Conservation (phyloP, 306 rosid species). For the Rosa rugosa region DNA sequence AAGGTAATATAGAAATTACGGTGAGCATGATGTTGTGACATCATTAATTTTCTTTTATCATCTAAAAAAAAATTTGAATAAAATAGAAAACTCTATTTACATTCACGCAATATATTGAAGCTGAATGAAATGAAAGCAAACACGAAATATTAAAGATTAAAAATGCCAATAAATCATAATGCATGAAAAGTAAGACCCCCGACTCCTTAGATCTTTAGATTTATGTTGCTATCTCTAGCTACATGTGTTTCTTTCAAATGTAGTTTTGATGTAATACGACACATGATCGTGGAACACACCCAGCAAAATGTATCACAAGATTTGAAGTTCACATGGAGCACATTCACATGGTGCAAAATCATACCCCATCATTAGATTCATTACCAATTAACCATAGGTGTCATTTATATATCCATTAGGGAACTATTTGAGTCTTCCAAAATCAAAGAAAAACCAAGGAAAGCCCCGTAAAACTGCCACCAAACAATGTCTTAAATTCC, state of each 20-base stretch:
- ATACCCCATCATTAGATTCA: slow-evolving; percentile 11
- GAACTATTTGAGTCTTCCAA: background rate
- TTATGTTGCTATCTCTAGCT: background rate
- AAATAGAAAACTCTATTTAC: too few relatives aligned
- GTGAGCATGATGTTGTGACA: background rate
- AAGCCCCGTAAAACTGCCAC: slow-evolving; percentile 17
- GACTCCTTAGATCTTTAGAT: background rate
- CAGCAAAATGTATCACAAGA: background rate
- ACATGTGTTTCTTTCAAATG: background rate
- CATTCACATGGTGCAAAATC: slow-evolving; percentile 35
- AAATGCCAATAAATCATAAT: background rate
- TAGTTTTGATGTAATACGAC: background rate
- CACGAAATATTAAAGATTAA: background rate
- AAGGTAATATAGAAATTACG: background rate
- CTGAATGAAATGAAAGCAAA: background rate
- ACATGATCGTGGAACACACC: background rate
- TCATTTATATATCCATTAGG: slow-evolving; percentile 16
- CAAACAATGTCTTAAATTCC: slow-evolving; percentile 19
- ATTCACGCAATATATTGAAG: fast-evolving
- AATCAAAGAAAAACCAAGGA: background rate
- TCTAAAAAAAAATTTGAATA: too few relatives aligned
- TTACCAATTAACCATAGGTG: slow-evolving; percentile 18
- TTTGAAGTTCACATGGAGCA: slow-evolving; percentile 29
- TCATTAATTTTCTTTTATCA: background rate
- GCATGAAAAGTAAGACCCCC: background rate